Evolutionary conservation across 2,329 filamentous ascomycete genomes (phyloP).

Genomic region (Fusarium nematophilum): DNA sequence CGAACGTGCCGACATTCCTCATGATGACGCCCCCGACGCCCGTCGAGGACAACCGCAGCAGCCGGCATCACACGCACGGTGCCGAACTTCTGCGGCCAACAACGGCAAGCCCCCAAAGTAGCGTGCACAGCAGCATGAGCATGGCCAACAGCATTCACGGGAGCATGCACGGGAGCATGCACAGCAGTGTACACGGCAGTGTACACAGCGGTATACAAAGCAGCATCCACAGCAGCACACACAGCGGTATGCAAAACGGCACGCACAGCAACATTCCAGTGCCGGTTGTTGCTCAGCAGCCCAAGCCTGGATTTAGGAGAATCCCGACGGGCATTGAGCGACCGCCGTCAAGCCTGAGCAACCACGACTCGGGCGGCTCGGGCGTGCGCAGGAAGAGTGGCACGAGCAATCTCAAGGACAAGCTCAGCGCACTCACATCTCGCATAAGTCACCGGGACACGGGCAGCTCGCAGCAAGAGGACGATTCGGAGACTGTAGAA

Average conservation of each 20-base stretch:
- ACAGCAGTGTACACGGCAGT: conserved; percentile 29
- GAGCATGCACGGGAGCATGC: conserved; percentile 18
- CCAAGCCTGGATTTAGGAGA: conserved; percentile 38
- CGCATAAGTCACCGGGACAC: conserved; percentile 41
- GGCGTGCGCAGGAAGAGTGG: conserved; percentile 45
- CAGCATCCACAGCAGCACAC: conserved; percentile 21
- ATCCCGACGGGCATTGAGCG: conserved; percentile 41
- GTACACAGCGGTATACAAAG: conserved; percentile 17
- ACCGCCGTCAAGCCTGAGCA: conserved; percentile 49
- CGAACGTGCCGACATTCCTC: conserved; percentile 53
- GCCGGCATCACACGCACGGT: conserved; percentile 40
- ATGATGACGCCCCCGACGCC: conserved; percentile 63
- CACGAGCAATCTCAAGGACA: conserved; percentile 49
- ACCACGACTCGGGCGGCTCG: conserved; percentile 32
- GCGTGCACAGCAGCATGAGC: conserved; percentile 29
- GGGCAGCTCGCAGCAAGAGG: conserved; percentile 34
- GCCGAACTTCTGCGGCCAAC: conserved; percentile 48
- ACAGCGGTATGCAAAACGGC: background rate
- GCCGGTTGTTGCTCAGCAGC: conserved; percentile 20
- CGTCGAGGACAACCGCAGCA: conserved; percentile 41
- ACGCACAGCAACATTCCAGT: conserved; percentile 20
- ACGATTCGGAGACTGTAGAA: conserved; percentile 34
- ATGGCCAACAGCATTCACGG: conserved; percentile 34
- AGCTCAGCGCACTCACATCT: conserved; percentile 50
- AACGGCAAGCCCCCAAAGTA: conserved; percentile 47